These are phyloP conservation scores for Pugionium dolabratum DNA, from an alignment of 345 rosid species.

Conservation along the genomic window DNA sequence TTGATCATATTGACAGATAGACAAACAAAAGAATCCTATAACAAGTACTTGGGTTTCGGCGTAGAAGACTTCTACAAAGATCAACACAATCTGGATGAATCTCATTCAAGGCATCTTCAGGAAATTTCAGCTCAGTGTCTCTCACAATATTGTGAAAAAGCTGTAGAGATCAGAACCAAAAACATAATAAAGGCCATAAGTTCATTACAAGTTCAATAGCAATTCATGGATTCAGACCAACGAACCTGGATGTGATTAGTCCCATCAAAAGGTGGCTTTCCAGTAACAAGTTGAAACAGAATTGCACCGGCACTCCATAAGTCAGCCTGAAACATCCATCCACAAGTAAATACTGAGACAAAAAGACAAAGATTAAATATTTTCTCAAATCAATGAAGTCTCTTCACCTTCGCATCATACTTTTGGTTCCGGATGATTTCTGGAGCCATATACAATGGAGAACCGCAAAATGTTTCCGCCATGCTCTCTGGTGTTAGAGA, in stretches of 20 bases:
- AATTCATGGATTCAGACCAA: not conserved
- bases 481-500: slow-evolving; percentile 63
- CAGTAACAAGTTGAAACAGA: slow-evolving; percentile 77
- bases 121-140: slow-evolving; percentile 71
- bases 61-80: slow-evolving; percentile 71
- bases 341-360: not conserved
- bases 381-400: not conserved
- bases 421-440: slow-evolving; percentile 76
- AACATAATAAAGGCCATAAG: slow-evolving; percentile 8
- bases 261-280: slow-evolving; percentile 81
- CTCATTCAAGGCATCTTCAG: slow-evolving; percentile 53
- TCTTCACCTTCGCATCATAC: slow-evolving; percentile 87
- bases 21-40: slow-evolving; percentile 13
- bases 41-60: slow-evolving; percentile 62
- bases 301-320: slow-evolving; percentile 93
- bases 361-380: not conserved
- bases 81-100: slow-evolving; percentile 74
- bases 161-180: slow-evolving; percentile 45
- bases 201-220: slow-evolving; percentile 24
- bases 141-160: slow-evolving; percentile 73
- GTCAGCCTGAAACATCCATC: slow-evolving; percentile 59
- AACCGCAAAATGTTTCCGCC: slow-evolving; percentile 80
- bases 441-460: slow-evolving; percentile 91
- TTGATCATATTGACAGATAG: slow-evolving; percentile 7
- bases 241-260: slow-evolving; percentile 66